Base-by-base conservation (phyloP, 2,329 filamentous ascomycete species). In the Botryotinia convoluta region DNA sequence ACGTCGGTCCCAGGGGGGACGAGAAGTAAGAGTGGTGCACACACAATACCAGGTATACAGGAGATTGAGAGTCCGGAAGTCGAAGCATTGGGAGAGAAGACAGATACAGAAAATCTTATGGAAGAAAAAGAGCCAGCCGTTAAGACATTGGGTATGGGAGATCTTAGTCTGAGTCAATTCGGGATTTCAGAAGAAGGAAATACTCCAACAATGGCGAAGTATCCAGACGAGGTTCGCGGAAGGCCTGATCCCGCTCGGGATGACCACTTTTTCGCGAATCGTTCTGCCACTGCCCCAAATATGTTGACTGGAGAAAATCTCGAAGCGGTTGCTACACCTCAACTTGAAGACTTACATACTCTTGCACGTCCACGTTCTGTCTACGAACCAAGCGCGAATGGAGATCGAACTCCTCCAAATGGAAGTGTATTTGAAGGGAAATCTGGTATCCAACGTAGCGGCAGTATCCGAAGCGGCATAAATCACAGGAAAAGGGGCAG, bases 111-210 rank as follows among this genome's bases (percentile, higher is more conserved):
- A 39, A 78, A 79, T 48, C 73, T 71, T 35, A 74, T 73, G 81
- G 86, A 86, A 72, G 87, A 87, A 74, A 92, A 90, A 78, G 91
- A 94, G 77, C 89, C 91, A 20, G 94, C 96, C 1, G 88, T 98
- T 3, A 94, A 95, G 79, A 98, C 96, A 0, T 86, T 99, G 68
- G 96, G 96, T 20, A 90, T 90, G 79, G 96, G 96, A 8, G 93
- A 98, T 79, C 85, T 99, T 65, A 97, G 93, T 81, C 87, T 98
- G 73, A 94, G 93, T 79, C 93, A 97, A 79, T 86, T 98, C 60
- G 95, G 95, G 48, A 93, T 98, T 72, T 82, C 86, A 18, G 91
- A 93, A 68, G 82, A 84, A 67, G 82, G 87, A n/a, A 82, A 86
- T 67, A 90, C 87, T 45, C 87, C 89, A 5, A 86, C 87, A 77